phyloP scores from a whole-genome alignment of 1,284 basidiomycete species.

The Meira nashicola region DNA sequence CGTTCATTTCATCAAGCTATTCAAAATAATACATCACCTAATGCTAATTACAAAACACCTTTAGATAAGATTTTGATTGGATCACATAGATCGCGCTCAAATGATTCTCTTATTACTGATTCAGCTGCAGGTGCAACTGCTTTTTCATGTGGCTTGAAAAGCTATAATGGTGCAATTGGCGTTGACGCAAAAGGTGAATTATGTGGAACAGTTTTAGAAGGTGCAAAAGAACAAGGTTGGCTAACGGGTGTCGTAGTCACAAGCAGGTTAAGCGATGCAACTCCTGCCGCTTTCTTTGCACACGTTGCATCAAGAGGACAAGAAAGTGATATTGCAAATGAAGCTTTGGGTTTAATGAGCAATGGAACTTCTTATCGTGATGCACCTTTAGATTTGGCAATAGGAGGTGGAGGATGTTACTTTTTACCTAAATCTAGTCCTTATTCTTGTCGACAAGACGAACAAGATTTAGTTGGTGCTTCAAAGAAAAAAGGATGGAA shows the following conservation, averaged over 20 bases:
- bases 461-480: constrained; percentile 39
- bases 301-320: constrained; percentile 43
- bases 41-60: constrained; percentile 21
- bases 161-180: constrained; percentile 49
- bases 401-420: constrained; percentile 53
- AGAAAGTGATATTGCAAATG: constrained; percentile 29
- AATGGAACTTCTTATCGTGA: constrained; percentile 23
- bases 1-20: constrained; percentile 32
- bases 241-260: constrained; percentile 49
- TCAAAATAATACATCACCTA: constrained; percentile 19
- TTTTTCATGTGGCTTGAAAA: constrained; percentile 47
- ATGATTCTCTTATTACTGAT: constrained; percentile 51
- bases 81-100: constrained; percentile 44
- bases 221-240: constrained; percentile 47
- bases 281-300: constrained; percentile 53
- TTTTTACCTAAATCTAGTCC: constrained; percentile 47
- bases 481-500: constrained; percentile 38
- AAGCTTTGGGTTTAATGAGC: constrained; percentile 26
- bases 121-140: constrained; percentile 51
- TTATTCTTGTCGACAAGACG: constrained; percentile 48
- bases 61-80: constrained; percentile 49
- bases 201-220: constrained; percentile 52
- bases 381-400: constrained; percentile 41
- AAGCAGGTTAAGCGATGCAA: constrained; percentile 51
- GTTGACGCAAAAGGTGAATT: constrained; percentile 48